A percentile compares a stretch with the other conserved stretches of the same genome.
Conservation (phyloP, 2,329 filamentous ascomycete species). For the Pseudocercospora fuligena region DNA sequence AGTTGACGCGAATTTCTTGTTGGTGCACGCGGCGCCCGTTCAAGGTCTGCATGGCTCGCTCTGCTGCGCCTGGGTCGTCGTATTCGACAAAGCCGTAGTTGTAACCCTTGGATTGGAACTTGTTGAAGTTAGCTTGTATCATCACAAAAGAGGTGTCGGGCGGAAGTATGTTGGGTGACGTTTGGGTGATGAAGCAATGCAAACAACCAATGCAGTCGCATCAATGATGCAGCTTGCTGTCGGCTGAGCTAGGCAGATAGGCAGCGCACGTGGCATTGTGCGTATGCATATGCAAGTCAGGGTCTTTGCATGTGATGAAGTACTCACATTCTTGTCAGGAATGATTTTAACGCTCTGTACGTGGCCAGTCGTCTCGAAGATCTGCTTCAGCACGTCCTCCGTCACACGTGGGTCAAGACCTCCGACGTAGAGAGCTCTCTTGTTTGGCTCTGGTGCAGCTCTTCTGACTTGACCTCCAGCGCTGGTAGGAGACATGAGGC, state of each 20-base stretch:
- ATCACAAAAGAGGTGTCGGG: not conserved
- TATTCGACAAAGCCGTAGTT: conserved; percentile 99
- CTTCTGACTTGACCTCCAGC: conserved; percentile 82
- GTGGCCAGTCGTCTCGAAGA: conserved; percentile 96
- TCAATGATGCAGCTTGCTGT: conserved; percentile 11
- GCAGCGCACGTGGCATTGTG: conserved; percentile 15
- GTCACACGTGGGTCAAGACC: conserved; percentile 77
- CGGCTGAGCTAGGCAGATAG: conserved; percentile 17
- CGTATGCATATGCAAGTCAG: conserved; percentile 4
- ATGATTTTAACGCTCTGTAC: conserved; percentile 99
- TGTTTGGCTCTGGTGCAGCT: conserved; percentile 96
- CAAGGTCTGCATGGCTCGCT: conserved; percentile 94
- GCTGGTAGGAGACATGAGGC: conserved; percentile 84
- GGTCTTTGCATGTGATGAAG: conserved; percentile 22
- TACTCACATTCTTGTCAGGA: conserved; percentile 96
- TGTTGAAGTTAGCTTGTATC: conserved; percentile 33
- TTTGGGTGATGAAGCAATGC: not conserved
- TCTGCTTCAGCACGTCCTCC: conserved; percentile 65
- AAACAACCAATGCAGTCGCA: conserved; percentile 27
- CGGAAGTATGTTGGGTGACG: not conserved
- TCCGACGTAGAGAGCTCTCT: conserved; percentile 94
- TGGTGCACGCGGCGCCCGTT: conserved; percentile 96
- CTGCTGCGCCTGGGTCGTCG: conserved; percentile 93
- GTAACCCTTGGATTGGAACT: conserved; percentile 82
- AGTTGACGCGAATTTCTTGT: conserved; percentile 98